These are phyloP conservation scores for Fistulinella cinereoalba DNA, from an alignment of 1,284 basidiomycete species.

Conservation along the genomic window DNA sequence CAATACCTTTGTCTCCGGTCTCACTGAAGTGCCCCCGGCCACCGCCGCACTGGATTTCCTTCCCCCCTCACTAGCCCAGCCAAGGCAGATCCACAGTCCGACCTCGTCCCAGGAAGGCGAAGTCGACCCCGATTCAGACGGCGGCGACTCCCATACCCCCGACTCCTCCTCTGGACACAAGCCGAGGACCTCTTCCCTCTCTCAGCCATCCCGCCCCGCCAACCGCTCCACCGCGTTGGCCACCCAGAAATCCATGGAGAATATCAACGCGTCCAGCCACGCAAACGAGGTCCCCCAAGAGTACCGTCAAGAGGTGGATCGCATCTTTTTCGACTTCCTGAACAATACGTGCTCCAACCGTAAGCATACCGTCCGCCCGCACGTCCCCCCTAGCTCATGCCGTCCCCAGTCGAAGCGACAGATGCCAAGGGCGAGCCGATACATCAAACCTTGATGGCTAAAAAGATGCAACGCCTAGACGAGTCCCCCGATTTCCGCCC, in stretches of 20 bases:
- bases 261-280: conserved; percentile 33
- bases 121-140: conserved; percentile 42
- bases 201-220: conserved; percentile 24
- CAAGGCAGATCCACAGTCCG: conserved; percentile 30
- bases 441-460: conserved; percentile 98
- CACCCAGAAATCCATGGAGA: conserved; percentile 32
- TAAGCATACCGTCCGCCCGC: conserved; percentile 42
- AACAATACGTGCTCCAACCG: conserved; percentile 89
- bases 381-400: conserved; percentile 9
- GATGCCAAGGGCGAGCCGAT: conserved; percentile 96
- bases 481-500: conserved; percentile 96
- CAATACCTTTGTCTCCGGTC: conserved; percentile 45
- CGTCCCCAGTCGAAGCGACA: conserved; percentile 76
- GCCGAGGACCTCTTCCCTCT: conserved; percentile 19
- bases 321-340: conserved; percentile 89
- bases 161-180: conserved; percentile 30
- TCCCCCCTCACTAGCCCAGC: conserved; percentile 18
- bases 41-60: conserved; percentile 33
- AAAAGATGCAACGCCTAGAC: conserved; percentile 95
- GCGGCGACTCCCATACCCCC: conserved; percentile 31
- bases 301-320: conserved; percentile 80
- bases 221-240: conserved; percentile 19
- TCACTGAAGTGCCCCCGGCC: conserved; percentile 31
- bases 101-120: conserved; percentile 43
- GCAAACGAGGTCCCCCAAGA: conserved; percentile 77